Evolutionary conservation across 2,329 filamentous ascomycete genomes (phyloP), one percentile per base, ranked within the genome.

Genomic region (Rasamsonia emersonii): DNA sequence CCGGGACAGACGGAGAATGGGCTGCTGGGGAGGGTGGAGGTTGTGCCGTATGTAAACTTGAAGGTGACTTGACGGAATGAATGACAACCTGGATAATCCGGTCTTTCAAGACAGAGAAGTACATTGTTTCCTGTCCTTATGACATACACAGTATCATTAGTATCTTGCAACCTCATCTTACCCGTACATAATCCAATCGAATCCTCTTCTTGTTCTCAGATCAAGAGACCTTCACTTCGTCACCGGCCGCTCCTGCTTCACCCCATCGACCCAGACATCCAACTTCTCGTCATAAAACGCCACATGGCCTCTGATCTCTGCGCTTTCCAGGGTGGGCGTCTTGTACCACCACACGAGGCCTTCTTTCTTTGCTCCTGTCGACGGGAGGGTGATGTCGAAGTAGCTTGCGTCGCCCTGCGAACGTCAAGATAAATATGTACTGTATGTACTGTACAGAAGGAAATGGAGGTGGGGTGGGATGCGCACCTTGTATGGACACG

Each of bases 341-440:
- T 39, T 39, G 30, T 39, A 39, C 37, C 37, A 39, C 37, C 37
- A 39, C 14, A 30, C 30, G 16, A 39, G 16, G 8, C 34, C 34
- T n/a, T 23, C 18, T 24, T 33, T 37, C 9, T 28, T 30, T 9
- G 33, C 26, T 10, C 35, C 35, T 11, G 17, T 25, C 5, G 34
- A 15, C 8, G 24, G 37, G 9, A 37, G 18, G n/a, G 28, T 28
- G 9, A 39, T 17, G 7, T 36, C 23, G 25, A 36, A 39, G 11
- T 37, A 39, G 18, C 23, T 28, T 14, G 33, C 33, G 18, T 33
- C 16, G 8, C 37, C 37, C 37, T 37, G 8, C 4, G 14, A 16
- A 16, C n/a, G 9, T 4, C 14, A 9, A 13, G 15, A 15, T 7
- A 30, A 18, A 9, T 21, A 11, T 6, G 25, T 16, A n/a, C 8